Evolutionary conservation across 169 alveolate species (phyloP).

Genomic region (Cryptosporidium tyzzeri): DNA sequence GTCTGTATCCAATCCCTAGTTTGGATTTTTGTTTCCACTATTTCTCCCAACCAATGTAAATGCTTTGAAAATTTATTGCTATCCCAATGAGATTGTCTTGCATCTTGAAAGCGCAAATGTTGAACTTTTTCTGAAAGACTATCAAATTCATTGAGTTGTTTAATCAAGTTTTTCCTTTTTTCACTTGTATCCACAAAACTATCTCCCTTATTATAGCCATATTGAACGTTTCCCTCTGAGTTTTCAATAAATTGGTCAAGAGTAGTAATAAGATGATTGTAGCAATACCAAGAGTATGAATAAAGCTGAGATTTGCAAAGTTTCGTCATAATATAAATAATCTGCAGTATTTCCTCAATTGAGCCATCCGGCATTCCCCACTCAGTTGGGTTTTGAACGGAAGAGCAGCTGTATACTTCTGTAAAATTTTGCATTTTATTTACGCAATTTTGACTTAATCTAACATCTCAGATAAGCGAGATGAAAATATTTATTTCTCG

Average conservation of each 20-base stretch:
- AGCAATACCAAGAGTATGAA: conserved; percentile 74
- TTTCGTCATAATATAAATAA: conserved; percentile 14
- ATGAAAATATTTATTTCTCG: neutral
- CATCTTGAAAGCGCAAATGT: conserved; percentile 71
- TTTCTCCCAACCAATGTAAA: conserved; percentile 68
- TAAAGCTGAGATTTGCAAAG: conserved; percentile 57
- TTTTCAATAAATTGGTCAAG: neutral
- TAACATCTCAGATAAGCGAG: neutral
- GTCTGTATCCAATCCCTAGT: neutral
- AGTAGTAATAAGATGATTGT: conserved; percentile 43
- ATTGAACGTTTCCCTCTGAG: neutral
- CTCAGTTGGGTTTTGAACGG: neutral
- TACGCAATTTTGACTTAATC: neutral
- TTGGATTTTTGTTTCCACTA: conserved; percentile 1
- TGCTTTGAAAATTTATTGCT: conserved; percentile 25
- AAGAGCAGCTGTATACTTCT: neutral
- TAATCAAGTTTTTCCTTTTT: neutral
- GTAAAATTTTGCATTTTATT: neutral
- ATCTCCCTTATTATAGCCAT: neutral
- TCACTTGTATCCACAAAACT: neutral
- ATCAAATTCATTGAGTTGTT: conserved; percentile 12
- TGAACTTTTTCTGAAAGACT: conserved; percentile 52
- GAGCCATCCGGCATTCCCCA: conserved; percentile 49
- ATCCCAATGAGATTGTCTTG: conserved; percentile 57
- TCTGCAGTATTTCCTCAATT: conserved; percentile 8